These are phyloP conservation scores for Claviceps pazoutovae DNA, from an alignment of 2,329 filamentous ascomycete genomes.

Conservation along the genomic window DNA sequence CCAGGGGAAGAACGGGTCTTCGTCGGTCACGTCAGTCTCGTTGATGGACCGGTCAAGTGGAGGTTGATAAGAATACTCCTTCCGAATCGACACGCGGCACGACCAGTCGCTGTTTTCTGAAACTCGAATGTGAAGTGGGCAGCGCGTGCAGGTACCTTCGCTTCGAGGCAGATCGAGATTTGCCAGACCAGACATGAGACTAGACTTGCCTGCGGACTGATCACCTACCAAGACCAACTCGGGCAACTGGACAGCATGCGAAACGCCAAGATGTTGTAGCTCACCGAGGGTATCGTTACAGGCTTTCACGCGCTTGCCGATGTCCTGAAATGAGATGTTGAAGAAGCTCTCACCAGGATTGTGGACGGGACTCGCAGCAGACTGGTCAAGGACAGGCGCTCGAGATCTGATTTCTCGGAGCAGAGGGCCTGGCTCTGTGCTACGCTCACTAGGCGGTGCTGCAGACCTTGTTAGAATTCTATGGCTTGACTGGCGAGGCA, in stretches of 20 bases:
- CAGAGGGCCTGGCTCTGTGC: constrained; percentile 22
- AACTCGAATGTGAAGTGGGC: constrained; percentile 66
- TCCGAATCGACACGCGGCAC: constrained; percentile 52
- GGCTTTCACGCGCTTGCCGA: constrained; percentile 49
- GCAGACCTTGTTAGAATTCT: neutral
- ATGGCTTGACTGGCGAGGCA: neutral
- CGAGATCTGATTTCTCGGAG: constrained; percentile 23
- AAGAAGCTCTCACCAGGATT: constrained; percentile 25
- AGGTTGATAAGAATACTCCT: constrained; percentile 45
- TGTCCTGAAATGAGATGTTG: constrained; percentile 31
- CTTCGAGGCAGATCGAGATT: constrained; percentile 60
- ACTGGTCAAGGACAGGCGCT: constrained; percentile 5
- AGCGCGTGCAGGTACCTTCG: constrained; percentile 63
- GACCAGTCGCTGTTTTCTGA: constrained; percentile 47
- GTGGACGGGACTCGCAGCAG: constrained; percentile 8
- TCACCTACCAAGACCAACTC: constrained; percentile 76
- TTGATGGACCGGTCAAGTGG: constrained; percentile 24
- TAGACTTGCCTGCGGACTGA: constrained; percentile 74
- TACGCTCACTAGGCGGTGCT: constrained; percentile 25
- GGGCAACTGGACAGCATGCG: constrained; percentile 55
- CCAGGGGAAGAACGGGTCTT: constrained; percentile 54
- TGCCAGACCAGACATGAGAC: constrained; percentile 46
- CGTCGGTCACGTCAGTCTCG: constrained; percentile 31
- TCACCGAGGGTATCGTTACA: constrained; percentile 53
- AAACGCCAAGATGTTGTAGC: constrained; percentile 59